Evolutionary conservation across 2,329 filamentous ascomycete genomes (phyloP), one percentile per base, ranked within the genome.

Genomic region (Nigrospora osmanthi): DNA sequence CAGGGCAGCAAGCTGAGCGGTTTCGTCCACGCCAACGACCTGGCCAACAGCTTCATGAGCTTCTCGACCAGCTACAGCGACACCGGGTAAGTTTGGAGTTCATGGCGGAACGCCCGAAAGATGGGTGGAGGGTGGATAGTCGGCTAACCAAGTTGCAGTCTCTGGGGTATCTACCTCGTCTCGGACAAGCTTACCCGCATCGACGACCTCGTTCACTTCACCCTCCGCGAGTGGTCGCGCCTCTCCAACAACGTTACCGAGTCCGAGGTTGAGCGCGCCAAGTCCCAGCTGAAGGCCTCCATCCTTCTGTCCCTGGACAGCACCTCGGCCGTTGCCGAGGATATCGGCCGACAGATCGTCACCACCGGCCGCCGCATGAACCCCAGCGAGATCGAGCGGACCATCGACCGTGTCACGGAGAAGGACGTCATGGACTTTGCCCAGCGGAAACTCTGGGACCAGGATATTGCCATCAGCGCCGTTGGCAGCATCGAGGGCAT

Each of bases 11-110:
- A 94, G 80, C 88, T 98, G 60, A 95, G 89, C 76, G 83, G 85
- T 54, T 89, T 93, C 62, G 85, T 98, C 57, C 87, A 94, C 78
- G 84, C 95, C 72, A 82, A 97, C 73, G 85, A 90, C 68, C 81
- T 98, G 51, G 93, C 93, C 70, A 98, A 95, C 78, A 96, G 90
- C 81, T 98, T 96, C 80, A 98, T 98, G 94, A 95, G 88, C 76
- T 98, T 98, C 76, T 96, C 90, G 55, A 98, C 93, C 56, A 95
- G 89, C 78, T 98, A 98, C 76, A 97, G 90, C 65, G 93, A 98
- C 70, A 98, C 93, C 67, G 93, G 90, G 89, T 95, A 81, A 70
- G 83, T 67, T 42, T 37, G 23, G 15, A n/a, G 13, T 11, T 13
- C 14, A 35, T 17, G 17, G 10, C 19, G 16, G 13, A 7, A 15